Base-by-base conservation (phyloP, 352 stramenopile species). In the Discostella stelligera region DNA sequence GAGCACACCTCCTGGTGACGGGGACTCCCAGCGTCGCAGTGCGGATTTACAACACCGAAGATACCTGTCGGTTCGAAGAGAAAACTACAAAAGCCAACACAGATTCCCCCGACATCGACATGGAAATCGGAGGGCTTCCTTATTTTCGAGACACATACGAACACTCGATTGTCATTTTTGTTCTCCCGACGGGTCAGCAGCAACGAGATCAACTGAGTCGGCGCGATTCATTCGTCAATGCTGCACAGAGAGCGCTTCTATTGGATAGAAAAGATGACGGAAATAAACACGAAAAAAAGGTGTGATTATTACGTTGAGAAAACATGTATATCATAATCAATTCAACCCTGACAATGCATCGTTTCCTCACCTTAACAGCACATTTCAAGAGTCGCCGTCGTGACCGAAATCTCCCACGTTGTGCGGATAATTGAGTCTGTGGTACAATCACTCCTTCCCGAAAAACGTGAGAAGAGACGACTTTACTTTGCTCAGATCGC, bases 131-230 rank as follows among this genome's bases (percentile, higher is more conserved):
- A 65, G 66, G 71, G 27, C 21, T 84, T 25, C 20, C 44, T 10
- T 16, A 55, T 37, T 81, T 84, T 67, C 66, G 77, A 20, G 56
- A 78, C 50, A 71, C 56, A 14, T 84, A 79, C 50, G 68, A 84
- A 52, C 53, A 84, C 65, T 70, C 77, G 10, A 60, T 81, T 53
- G 71, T 82, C 10, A 73, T 81, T 58, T 84, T 84, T 59, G 59
- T 84, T 30, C 32, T 79, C 14, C 61, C 58, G 3, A 21, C 41
- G 25, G 62, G 62, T 20, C 54, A 73, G 37, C 13, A 61, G 23
- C 71, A 80, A 46, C 52, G 52, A 14, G 66, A 84, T 71, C 67
- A 82, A 55, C 64, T 84, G 9, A 41, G 59, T 13, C 69, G 67
- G 39, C 64, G 56, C 8, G 72, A 84, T 11, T 84, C 77, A 13